Percentiles rank a stretch among this genome's conserved stretches.
Evolutionary conservation across 108 stramenopile genomes (phyloP).

Genomic region (Fistulifera solaris): DNA sequence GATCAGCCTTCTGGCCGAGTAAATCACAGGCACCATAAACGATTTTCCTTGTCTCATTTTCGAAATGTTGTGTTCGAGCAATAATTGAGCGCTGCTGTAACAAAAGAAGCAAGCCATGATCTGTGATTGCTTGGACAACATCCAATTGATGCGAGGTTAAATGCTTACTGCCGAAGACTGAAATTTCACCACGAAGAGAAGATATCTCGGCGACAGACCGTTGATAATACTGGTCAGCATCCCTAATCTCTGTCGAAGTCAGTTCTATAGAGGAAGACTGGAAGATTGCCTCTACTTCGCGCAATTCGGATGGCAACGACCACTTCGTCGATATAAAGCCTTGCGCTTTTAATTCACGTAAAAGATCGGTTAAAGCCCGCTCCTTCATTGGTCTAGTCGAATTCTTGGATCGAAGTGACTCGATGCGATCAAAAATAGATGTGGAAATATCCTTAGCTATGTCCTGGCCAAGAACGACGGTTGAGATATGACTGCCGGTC

Average conservation of each 20-base stretch:
- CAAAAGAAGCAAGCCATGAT: constrained; percentile 44
- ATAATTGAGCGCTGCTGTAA: constrained; percentile 20
- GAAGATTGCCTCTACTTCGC: constrained; percentile 46
- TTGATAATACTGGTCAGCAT: constrained; percentile 57
- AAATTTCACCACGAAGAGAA: constrained; percentile 53
- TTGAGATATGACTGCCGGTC: constrained; percentile 2
- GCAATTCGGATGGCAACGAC: constrained; percentile 50
- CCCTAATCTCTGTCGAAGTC: not conserved
- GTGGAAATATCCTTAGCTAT: constrained; percentile 43
- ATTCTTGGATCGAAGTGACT: constrained; percentile 52
- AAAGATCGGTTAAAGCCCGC: constrained; percentile 82
- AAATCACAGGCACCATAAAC: too few species aligned
- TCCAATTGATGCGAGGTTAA: constrained; percentile 69
- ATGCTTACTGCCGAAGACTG: constrained; percentile 60
- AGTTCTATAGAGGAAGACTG: constrained; percentile 39
- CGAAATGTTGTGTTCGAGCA: too few species aligned
- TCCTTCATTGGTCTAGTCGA: constrained; percentile 85
- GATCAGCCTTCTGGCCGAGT: too few species aligned
- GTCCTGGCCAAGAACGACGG: not conserved
- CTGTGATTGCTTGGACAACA: constrained; percentile 54
- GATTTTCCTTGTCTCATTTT: too few species aligned
- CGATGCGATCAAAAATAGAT: constrained; percentile 80
- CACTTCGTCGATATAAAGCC: constrained; percentile 67
- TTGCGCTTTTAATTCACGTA: constrained; percentile 69
- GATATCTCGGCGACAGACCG: constrained; percentile 49